Conservation (phyloP, 139 green algal species). For the Haematococcus lacustris region DNA sequence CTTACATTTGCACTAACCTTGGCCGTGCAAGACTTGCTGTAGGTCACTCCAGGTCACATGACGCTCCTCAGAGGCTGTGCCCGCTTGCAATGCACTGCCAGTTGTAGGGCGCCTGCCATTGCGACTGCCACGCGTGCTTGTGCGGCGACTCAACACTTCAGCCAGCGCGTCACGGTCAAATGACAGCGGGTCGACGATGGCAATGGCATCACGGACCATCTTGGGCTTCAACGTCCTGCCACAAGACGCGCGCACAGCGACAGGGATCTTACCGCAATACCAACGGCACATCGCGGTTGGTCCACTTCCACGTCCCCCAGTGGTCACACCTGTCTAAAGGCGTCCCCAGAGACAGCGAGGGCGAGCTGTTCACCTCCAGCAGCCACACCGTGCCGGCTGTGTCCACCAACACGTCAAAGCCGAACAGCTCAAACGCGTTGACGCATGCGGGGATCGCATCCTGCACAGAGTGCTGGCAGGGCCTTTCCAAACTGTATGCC, state of each 20-base stretch:
- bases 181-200: slow-evolving; percentile 29
- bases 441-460: slow-evolving; percentile 34
- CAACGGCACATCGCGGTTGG: not conserved
- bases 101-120: not conserved
- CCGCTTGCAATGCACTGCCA: not conserved
- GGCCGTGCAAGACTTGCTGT: slow-evolving; percentile 15
- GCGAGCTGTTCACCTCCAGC: slow-evolving; percentile 65
- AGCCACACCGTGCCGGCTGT: slow-evolving; percentile 45
- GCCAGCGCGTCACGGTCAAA: slow-evolving; percentile 30
- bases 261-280: too few species aligned
- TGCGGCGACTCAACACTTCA: slow-evolving; percentile 2
- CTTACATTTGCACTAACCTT: too few species aligned
- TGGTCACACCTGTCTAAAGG: slow-evolving; percentile 32
- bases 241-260: too few species aligned
- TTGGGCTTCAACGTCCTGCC: slow-evolving; percentile 27
- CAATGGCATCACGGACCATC: slow-evolving; percentile 24
- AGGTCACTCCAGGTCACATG: slow-evolving; percentile 11
- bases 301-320: not conserved
- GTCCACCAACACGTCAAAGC: slow-evolving; percentile 70
- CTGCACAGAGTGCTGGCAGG: too few species aligned
- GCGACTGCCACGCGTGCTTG: not conserved
- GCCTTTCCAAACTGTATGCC: too few species aligned
- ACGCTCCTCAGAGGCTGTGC: slow-evolving; percentile 20
- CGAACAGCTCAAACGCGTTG: slow-evolving; percentile 68
- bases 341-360: slow-evolving; percentile 43